These are phyloP conservation scores for Corylus americana DNA, from an alignment of 306 rosid species.

Conservation along the genomic window DNA sequence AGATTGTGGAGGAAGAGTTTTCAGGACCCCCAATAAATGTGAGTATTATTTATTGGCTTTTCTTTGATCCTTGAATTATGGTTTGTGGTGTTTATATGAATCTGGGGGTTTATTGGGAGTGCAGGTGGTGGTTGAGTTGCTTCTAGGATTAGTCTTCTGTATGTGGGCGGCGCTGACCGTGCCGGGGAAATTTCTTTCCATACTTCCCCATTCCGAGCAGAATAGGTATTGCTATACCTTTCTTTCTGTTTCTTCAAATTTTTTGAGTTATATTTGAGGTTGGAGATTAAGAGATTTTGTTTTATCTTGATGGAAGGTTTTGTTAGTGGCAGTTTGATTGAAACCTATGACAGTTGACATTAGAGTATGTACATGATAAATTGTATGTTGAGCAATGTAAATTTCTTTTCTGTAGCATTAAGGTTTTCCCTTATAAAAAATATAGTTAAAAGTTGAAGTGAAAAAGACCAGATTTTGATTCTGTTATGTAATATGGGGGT, in stretches of 20 bases:
- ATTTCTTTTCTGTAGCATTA: background rate
- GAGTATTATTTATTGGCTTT: slow-evolving; percentile 10
- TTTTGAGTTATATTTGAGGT: background rate
- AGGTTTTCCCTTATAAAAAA: background rate
- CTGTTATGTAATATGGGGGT: background rate
- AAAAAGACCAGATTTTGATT: background rate
- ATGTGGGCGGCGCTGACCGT: slow-evolving; percentile 74
- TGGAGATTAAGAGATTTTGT: background rate
- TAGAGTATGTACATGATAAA: background rate
- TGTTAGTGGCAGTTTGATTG: background rate
- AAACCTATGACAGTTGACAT: background rate
- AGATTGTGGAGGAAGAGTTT: slow-evolving; percentile 89
- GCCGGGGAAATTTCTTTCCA: slow-evolving; percentile 73
- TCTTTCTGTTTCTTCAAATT: background rate
- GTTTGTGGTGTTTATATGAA: background rate
- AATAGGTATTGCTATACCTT: slow-evolving; percentile 50
- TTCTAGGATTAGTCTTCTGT: slow-evolving; percentile 61
- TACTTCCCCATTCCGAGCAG: slow-evolving; percentile 75
- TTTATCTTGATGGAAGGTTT: background rate
- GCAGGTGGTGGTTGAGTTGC: slow-evolving; percentile 68
- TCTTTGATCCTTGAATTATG: background rate
- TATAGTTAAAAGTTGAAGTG: background rate
- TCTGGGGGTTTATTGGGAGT: slow-evolving; percentile 19
- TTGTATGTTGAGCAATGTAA: background rate
- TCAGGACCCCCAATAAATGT: slow-evolving; percentile 76